Evolutionary conservation across 1,284 basidiomycete species (phyloP), one percentile per base, ranked within the genome.

Genomic region (Caloboletus firmus): DNA sequence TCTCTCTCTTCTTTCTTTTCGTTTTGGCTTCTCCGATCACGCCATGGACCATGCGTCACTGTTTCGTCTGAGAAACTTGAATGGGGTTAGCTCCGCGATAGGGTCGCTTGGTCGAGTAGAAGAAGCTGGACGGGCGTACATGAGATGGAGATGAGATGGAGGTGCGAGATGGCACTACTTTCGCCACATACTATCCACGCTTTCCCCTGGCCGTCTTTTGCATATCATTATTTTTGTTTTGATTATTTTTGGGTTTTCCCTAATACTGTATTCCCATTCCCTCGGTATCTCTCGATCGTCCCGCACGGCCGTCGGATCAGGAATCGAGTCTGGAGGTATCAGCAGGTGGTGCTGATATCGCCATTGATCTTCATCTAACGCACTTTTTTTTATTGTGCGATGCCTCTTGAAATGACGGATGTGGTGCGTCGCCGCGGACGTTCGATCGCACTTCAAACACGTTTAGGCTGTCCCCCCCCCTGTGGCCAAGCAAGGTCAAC

Each of bases 51-150:
- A 53, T 62, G 60, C 22, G 58, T 62, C 57, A 17, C 36, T 28
- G 31, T 57, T 49, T 51, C 42, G 54, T 51, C 44, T 59, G 56
- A 52, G 55, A 24, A 41, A 24, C 18, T 44, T 24, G 53, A 61
- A 68, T 63, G 62, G 66, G 43, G 51, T 42, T 60, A 55, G 30
- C 12, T 34, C 42, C 45, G 39, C 53, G 60, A 62, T 49, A 55
- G 65, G 64, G 39, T 41, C 43, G 31, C 31, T 56, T 41, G 31
- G 51, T 56, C 24, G 45, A 41, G 44, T 24, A 40, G 46, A 47
- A 43, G 32, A 15, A 26, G 45, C 36, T 9, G 41, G 30, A 7
- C 3, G 52, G 45, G 51, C 49, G 36, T 34, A 36, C 37, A 62
- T 49, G 50, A 49, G 59, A 59, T 36, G 45, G 40, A n/a, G 44